phyloP scores from a whole-genome alignment of 192 early-diverging fungal genomes.

The Radiomyces spectabilis region DNA sequence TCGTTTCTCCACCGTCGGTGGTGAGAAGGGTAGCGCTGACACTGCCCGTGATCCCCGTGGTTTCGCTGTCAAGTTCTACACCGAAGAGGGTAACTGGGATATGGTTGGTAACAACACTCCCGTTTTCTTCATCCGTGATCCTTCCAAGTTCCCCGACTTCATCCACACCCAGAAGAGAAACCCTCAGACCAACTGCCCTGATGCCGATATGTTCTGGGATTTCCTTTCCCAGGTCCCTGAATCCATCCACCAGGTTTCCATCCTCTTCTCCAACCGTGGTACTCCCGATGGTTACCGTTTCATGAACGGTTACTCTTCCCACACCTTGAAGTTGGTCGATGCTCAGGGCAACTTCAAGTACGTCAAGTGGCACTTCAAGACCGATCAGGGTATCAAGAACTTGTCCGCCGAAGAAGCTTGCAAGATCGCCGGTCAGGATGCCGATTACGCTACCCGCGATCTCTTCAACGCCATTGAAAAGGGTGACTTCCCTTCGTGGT shows the following conservation, averaged over 20 bases:
- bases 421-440: constrained; percentile 49
- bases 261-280: constrained; percentile 79
- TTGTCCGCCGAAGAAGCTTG: constrained; percentile 53
- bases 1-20: constrained; percentile 77
- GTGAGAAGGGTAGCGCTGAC: constrained; percentile 67
- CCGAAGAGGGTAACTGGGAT: constrained; percentile 79
- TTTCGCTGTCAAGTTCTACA: constrained; percentile 82
- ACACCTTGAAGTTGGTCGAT: constrained; percentile 70
- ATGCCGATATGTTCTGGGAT: constrained; percentile 76
- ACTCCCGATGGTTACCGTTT: constrained; percentile 74
- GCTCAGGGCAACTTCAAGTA: constrained; percentile 57
- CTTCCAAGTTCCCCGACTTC: constrained; percentile 76
- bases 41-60: constrained; percentile 77
- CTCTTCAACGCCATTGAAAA: constrained; percentile 64
- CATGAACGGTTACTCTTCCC: constrained; percentile 79
- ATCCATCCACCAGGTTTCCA: constrained; percentile 72
- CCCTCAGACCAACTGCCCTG: constrained; percentile 65
- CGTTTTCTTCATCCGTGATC: constrained; percentile 77
- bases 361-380: constrained; percentile 85
- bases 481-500: constrained; percentile 67
- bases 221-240: constrained; percentile 73
- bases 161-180: constrained; percentile 83
- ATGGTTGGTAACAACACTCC: constrained; percentile 85
- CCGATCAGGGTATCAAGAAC: constrained; percentile 75
- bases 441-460: constrained; percentile 72